Base-by-base conservation (phyloP, 2,329 filamentous ascomycete genomes). In the Fusarium clavum region DNA sequence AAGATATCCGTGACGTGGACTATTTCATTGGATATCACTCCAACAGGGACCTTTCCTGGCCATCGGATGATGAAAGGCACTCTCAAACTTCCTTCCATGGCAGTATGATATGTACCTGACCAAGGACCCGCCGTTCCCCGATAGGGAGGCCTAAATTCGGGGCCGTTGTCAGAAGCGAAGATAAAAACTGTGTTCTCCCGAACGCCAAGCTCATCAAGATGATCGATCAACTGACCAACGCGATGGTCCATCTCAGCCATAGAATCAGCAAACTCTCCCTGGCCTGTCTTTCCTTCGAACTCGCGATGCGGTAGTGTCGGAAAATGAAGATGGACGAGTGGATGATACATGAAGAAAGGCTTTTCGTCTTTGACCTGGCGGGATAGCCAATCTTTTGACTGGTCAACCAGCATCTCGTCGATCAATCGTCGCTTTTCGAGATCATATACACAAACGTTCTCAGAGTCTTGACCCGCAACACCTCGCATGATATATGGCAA, bases 91-190 rank as follows among this genome's bases (percentile, higher is more conserved):
- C 78, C 77, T 32, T 80, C 78, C 79, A 80, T 80, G 2, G 79
- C 77, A 0, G 77, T 80, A 25, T 80, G 77, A 20, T 79, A 80
- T 0, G 79, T 80, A 2, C 78, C 79, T 1, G 74, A 72, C 78
- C 78, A 80, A 0, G 77, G 77, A 0, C 78, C 78, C 1, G 78
- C 78, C 0, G 78, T 80, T 1, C 78, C 78, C 0, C 62, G 70
- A 46, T 79, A 78, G 0, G 78, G 78, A 1, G 69, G 61, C 18
- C 78, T 60, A 38, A 80, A 80, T 56, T 80, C 78, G 0, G 78
- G 78, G 0, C 79, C 79, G 12, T 80, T 80, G 64, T 80, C 79
- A 0, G 79, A 80, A 2, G 78, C 77, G 45, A 80, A 80, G 14
- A 80, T 77, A 69, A 80, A 55, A 10, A 79, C 70, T 0, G 77